These are phyloP conservation scores for Daldinia grandis DNA, from an alignment of 495 filamentous ascomycete genomes.

Conservation along the genomic window DNA sequence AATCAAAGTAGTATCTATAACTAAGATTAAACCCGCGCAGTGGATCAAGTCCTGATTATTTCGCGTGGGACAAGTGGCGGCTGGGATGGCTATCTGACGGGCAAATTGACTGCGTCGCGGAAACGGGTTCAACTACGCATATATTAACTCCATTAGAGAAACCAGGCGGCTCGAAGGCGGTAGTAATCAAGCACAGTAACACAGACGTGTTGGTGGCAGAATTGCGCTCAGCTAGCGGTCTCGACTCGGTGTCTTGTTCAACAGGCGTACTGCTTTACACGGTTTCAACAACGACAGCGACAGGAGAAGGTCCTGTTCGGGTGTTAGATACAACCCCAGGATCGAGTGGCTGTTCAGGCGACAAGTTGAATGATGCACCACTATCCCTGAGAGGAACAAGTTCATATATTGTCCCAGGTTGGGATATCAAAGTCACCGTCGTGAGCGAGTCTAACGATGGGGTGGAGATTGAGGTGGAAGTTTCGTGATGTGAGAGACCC, in stretches of 20 bases:
- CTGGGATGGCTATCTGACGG: slow-evolving; percentile 44
- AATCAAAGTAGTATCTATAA: background rate
- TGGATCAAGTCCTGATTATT: slow-evolving; percentile 48
- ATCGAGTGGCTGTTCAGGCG: slow-evolving; percentile 36
- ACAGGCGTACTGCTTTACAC: slow-evolving; percentile 44
- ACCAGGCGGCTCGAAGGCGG: slow-evolving; percentile 34
- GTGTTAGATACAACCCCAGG: slow-evolving; percentile 39
- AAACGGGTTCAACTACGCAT: slow-evolving; percentile 32
- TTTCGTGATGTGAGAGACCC: slow-evolving; percentile 7
- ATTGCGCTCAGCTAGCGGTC: slow-evolving; percentile 26
- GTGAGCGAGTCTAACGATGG: slow-evolving; percentile 16
- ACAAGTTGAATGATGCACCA: slow-evolving; percentile 40
- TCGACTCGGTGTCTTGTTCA: slow-evolving; percentile 36
- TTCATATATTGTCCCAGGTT: slow-evolving; percentile 27
- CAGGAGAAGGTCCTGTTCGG: slow-evolving; percentile 39
- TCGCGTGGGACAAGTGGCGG: slow-evolving; percentile 50
- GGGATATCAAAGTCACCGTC: slow-evolving; percentile 38
- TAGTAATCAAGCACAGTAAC: slow-evolving; percentile 38
- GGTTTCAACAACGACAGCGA: slow-evolving; percentile 31
- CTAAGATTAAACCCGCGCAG: background rate
- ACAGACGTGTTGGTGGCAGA: slow-evolving; percentile 41
- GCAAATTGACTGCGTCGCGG: slow-evolving; percentile 42
- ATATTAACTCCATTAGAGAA: slow-evolving; percentile 40
- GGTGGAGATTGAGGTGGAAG: slow-evolving; percentile 30
- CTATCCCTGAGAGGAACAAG: slow-evolving; percentile 29